Evolutionary conservation across 768 basidiomycete genomes (phyloP).

Genomic region (Agrocybe praecox): DNA sequence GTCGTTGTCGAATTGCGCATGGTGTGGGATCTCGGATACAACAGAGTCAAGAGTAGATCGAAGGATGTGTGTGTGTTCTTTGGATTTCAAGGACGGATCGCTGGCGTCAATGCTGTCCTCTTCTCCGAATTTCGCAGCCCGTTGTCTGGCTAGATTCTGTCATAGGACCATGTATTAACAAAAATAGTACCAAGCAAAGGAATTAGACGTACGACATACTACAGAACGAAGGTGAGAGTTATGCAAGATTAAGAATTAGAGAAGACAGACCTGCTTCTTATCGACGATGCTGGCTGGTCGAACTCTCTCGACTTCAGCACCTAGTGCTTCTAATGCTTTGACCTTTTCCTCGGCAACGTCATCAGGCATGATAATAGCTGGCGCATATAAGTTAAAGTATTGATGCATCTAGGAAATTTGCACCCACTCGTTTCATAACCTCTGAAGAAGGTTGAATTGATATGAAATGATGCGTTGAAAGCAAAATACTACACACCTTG

Average conservation of each 20-base stretch:
- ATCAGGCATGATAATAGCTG: slow-evolving; percentile 90
- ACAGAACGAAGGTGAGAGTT: neutral
- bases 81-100: slow-evolving; percentile 9
- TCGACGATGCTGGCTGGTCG: slow-evolving; percentile 97
- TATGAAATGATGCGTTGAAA: neutral
- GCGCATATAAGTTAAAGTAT: neutral
- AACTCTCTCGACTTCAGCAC: slow-evolving; percentile 88
- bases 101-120: slow-evolving; percentile 31
- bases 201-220: slow-evolving; percentile 65
- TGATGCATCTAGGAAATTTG: neutral
- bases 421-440: slow-evolving; percentile 85
- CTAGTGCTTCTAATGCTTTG: slow-evolving; percentile 77
- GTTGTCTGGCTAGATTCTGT: slow-evolving; percentile 86
- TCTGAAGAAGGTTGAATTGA: slow-evolving; percentile 46
- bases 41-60: slow-evolving; percentile 49
- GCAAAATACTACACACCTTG: slow-evolving; percentile 56
- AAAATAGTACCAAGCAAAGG: neutral
- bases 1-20: slow-evolving; percentile 37
- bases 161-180: neutral
- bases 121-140: slow-evolving; percentile 74
- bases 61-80: slow-evolving; percentile 32
- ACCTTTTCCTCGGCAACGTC: slow-evolving; percentile 93
- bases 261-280: slow-evolving; percentile 77
- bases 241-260: slow-evolving; percentile 1
- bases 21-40: slow-evolving; percentile 51